Evolutionary conservation across 306 rosid genomes (phyloP).

Genomic region (Bauhinia variegata): DNA sequence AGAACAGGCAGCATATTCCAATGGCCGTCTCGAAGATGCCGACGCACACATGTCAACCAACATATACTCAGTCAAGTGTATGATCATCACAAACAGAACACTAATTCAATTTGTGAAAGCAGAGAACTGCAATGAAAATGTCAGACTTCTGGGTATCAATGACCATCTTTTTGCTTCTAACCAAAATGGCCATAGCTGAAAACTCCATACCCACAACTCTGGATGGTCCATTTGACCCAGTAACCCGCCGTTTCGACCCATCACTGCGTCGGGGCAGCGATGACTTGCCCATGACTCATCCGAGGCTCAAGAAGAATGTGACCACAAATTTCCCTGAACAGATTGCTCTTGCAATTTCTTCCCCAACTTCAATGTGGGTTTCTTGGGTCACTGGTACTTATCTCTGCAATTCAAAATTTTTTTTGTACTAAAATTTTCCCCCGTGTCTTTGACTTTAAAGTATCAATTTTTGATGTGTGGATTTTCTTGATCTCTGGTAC

Average conservation of each 20-base stretch:
- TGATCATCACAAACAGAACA: not conserved
- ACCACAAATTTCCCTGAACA: conserved; percentile 77
- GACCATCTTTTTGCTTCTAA: conserved; percentile 35
- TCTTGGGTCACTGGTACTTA: conserved; percentile 89
- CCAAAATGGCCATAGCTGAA: conserved; percentile 39
- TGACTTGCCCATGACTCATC: conserved; percentile 87
- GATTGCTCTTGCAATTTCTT: conserved; percentile 78
- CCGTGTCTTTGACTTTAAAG: conserved; percentile 8
- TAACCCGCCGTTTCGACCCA: conserved; percentile 66
- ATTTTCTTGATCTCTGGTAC: too few relatives aligned
- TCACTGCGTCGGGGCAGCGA: conserved; percentile 73
- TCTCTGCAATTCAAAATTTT: conserved; percentile 7
- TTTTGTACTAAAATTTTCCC: conserved; percentile 4
- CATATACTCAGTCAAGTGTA: conserved; percentile 1
- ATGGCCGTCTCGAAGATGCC: conserved; percentile 8
- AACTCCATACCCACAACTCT: conserved; percentile 69
- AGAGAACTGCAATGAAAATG: conserved; percentile 38
- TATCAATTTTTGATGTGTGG: not conserved
- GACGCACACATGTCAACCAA: conserved; percentile 21
- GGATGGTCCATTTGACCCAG: conserved; percentile 83
- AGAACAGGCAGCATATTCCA: conserved; percentile 42
- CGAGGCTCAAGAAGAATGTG: conserved; percentile 78
- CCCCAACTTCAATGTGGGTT: conserved; percentile 82
- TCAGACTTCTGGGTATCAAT: conserved; percentile 36
- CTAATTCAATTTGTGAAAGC: conserved; percentile 12